These are phyloP conservation scores for Pulveroboletus ravenelii DNA, from an alignment of 768 basidiomycete genomes.

Conservation along the genomic window DNA sequence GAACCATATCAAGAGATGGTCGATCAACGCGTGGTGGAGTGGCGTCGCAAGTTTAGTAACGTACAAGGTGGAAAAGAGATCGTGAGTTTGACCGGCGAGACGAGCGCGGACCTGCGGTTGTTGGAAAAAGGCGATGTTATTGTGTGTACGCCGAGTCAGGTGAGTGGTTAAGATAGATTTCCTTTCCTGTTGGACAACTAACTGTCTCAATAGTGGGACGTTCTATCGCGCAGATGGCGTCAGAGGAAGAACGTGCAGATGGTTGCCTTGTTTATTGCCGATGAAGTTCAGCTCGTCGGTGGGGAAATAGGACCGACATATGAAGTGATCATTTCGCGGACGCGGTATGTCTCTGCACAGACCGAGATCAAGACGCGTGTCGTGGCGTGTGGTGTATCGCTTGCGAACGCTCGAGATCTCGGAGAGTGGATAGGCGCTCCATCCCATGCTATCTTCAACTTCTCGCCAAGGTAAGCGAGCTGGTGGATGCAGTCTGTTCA, in stretches of 20 bases:
- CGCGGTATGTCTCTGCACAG: constrained; percentile 94
- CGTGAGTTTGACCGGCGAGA: constrained; percentile 90
- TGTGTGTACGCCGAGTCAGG: constrained; percentile 89
- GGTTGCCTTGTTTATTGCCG: constrained; percentile 88
- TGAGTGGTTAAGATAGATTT: constrained; percentile 30
- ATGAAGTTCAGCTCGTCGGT: constrained; percentile 92
- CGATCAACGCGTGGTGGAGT: constrained; percentile 82
- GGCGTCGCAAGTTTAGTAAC: constrained; percentile 76
- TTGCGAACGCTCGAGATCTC: constrained; percentile 92
- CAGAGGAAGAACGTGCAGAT: constrained; percentile 96
- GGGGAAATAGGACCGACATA: constrained; percentile 95
- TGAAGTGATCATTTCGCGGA: constrained; percentile 92
- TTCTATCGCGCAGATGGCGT: constrained; percentile 91
- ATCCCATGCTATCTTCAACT: constrained; percentile 95
- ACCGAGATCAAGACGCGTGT: constrained; percentile 91
- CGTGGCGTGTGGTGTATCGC: constrained; percentile 90
- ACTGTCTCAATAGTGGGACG: constrained; percentile 70
- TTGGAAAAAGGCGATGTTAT: constrained; percentile 91
- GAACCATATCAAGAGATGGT: constrained; percentile 99
- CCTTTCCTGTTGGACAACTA: not conserved
- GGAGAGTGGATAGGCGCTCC: constrained; percentile 98
- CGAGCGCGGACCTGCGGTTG: constrained; percentile 83
- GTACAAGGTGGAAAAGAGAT: constrained; percentile 93
- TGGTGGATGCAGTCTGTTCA: not conserved
- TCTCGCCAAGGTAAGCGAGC: constrained; percentile 71